These are phyloP conservation scores for Cornus suecica DNA, from an alignment of 148 eudicot genomes.

Conservation along the genomic window DNA sequence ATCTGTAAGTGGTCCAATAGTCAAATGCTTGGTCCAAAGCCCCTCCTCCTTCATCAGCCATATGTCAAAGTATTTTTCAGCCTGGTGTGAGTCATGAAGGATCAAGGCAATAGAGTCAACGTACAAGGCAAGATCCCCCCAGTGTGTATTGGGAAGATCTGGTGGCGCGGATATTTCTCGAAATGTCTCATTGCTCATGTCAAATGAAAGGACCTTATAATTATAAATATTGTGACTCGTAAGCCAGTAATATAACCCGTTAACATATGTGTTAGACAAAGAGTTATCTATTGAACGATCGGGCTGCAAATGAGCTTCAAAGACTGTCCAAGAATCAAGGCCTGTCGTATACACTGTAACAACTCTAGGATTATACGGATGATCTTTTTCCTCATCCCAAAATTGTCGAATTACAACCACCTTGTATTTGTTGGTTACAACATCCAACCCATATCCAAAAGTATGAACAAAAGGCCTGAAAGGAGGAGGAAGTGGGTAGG, in stretches of 20 bases:
- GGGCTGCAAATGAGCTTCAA: not conserved
- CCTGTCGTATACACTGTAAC: not conserved
- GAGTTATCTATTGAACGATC: not conserved
- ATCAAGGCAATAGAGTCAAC: not conserved
- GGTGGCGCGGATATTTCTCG: not conserved
- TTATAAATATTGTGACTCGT: not conserved
- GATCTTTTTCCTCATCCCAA: not conserved
- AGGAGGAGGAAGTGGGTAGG: not conserved
- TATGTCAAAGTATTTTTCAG: not conserved
- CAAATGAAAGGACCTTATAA: not conserved
- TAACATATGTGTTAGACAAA: not conserved
- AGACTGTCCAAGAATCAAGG: not conserved
- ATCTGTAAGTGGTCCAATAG: not conserved
- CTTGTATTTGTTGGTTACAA: not conserved
- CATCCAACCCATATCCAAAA: constrained; percentile 3
- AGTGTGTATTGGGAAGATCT: not conserved
- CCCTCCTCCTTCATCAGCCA: constrained; percentile 2
- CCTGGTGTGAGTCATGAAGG: not conserved
- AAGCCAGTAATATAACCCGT: not conserved
- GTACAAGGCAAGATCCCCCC: not conserved
- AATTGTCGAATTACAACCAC: not conserved
- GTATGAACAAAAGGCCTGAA: too few relatives aligned
- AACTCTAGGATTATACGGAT: not conserved
- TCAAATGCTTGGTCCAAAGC: not conserved
- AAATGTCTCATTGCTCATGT: constrained; percentile 5